These are phyloP conservation scores for Fomitopsis palustris DNA, from an alignment of 1,284 basidiomycete species.

Conservation along the genomic window DNA sequence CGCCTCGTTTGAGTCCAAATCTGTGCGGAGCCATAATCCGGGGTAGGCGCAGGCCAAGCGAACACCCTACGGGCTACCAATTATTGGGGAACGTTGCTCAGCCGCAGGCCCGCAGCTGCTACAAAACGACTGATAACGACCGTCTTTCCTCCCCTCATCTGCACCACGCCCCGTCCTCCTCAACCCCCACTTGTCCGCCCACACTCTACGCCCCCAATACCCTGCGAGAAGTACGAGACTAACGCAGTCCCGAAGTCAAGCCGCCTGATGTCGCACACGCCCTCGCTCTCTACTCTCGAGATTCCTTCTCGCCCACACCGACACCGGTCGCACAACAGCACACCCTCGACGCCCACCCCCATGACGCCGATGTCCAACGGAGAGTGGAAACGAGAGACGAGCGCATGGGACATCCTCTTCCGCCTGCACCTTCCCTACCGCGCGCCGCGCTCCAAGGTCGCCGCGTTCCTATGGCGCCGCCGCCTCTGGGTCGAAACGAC, in stretches of 20 bases:
- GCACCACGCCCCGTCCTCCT: background rate
- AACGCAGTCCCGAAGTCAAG: background rate
- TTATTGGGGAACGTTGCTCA: background rate
- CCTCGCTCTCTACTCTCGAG: background rate
- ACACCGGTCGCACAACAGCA: background rate
- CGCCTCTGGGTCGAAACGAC: conserved; percentile 50
- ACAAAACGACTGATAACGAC: background rate
- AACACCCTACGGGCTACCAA: background rate
- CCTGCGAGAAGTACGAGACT: background rate
- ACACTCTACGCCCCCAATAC: background rate
- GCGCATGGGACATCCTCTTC: conserved; percentile 20
- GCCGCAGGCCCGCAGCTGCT: no score
- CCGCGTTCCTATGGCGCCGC: conserved; percentile 41
- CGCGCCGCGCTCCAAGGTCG: conserved; percentile 34
- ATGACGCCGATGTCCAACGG: conserved; percentile 1
- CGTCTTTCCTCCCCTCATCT: background rate
- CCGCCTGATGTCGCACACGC: background rate
- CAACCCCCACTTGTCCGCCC: background rate
- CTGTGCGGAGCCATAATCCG: background rate
- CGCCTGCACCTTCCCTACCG: conserved; percentile 28
- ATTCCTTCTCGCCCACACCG: background rate
- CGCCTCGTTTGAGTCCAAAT: background rate
- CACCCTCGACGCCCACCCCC: background rate
- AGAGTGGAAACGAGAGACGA: conserved; percentile 23
- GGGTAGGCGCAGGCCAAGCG: background rate